Percentiles rank a stretch among this genome's conserved stretches.
Conservation (phyloP, 768 basidiomycete genomes). For the Auricularia sp. region DNA sequence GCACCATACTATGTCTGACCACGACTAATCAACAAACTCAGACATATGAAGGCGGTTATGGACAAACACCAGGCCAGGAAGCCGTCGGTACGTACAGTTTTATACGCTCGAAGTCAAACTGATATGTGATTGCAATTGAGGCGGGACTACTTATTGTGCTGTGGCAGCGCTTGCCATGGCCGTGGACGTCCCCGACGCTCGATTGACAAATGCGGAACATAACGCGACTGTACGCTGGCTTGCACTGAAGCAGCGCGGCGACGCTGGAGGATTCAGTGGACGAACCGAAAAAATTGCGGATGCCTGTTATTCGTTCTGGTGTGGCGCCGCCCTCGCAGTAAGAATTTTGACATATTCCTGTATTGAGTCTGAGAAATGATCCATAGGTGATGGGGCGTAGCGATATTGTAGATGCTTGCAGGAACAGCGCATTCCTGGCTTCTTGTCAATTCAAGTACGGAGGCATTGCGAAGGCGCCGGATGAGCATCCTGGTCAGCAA, state of each 20-base stretch:
- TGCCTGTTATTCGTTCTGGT: constrained; percentile 97
- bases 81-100: constrained; percentile 53
- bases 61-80: constrained; percentile 70
- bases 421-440: constrained; percentile 55
- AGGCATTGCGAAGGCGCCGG: constrained; percentile 78
- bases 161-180: constrained; percentile 62
- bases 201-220: constrained; percentile 30
- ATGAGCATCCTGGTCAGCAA: constrained; percentile 61
- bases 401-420: constrained; percentile 43
- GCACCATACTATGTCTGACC: not conserved
- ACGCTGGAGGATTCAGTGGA: constrained; percentile 74
- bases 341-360: constrained; percentile 12
- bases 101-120: not conserved
- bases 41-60: constrained; percentile 92
- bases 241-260: constrained; percentile 51
- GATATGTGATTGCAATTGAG: constrained; percentile 27
- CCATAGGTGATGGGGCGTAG: constrained; percentile 57
- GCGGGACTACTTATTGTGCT: constrained; percentile 90
- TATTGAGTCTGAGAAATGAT: not conserved
- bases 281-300: constrained; percentile 82
- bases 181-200: constrained; percentile 18
- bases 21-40: constrained; percentile 20
- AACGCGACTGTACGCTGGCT: constrained; percentile 66
- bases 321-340: constrained; percentile 70
- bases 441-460: constrained; percentile 81